Base-by-base conservation (phyloP, 768 basidiomycete species). In the Russula griseocarnosa region DNA sequence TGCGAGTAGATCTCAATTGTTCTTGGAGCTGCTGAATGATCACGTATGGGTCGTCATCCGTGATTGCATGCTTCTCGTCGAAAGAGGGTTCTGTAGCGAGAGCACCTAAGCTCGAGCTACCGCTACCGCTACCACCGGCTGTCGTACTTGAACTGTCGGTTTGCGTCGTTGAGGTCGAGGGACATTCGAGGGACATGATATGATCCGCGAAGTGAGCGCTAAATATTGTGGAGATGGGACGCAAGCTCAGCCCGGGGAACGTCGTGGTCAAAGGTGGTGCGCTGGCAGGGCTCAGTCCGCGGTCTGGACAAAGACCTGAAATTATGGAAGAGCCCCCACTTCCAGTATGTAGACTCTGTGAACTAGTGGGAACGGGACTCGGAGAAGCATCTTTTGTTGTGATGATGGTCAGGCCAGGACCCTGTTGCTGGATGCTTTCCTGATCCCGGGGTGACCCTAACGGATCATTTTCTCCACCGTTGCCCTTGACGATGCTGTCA, bases 171-270 rank as follows among this genome's bases (percentile, higher is more conserved):
- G 36, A 36, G 40, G 81, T 79, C 20, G 75, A 71, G 10, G 77
- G 75, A 6, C 74, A 69, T 34, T 64, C 68, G 4, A 67, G 36
- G 50, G 67, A 68, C 56, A 73, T 62, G 20, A 81, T 73, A 62
- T 78, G 74, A 28, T 79, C 79, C 10, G 80, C 78, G 69, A 92
- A 88, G 30, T 88, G 84, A 11, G 83, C 76, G 70, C 87, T 87
- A 73, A 93, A 93, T 49, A 86, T 77, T 1, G 85, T 84, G 24
- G 91, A 92, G 20, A 92, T 78, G 3, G 90, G 90, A 18, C 91
- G 82, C 57, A 93, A 74, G 69, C 83, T 85, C 53, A 93, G 79
- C 3, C 82, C 76, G 13, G 86, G 80, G 69, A 92, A 92, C 57
- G 84, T 82, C 1, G 80, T 74, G 10, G 83, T 78, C 51, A 81